Percentiles rank a stretch among this genome's conserved stretches.
Evolutionary conservation across 2,329 filamentous ascomycete genomes (phyloP).

Genomic region (Talaromyces sp.): DNA sequence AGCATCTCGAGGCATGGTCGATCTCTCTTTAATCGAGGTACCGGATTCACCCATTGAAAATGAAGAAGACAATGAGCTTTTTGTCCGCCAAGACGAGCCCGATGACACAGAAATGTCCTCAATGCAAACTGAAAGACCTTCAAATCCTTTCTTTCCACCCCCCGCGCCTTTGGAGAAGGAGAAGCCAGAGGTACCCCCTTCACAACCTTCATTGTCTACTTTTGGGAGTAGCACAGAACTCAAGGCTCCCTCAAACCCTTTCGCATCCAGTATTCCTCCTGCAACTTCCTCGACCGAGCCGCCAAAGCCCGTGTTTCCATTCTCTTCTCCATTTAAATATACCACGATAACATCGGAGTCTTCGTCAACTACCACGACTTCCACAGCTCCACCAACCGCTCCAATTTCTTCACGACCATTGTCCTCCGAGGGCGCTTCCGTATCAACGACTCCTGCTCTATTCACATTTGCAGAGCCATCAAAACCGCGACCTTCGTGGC

Average conservation of each 20-base stretch:
- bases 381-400: background rate
- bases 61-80: constrained; percentile 31
- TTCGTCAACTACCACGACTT: background rate
- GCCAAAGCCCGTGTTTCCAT: background rate
- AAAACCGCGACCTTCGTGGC: constrained; percentile 2
- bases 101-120: constrained; percentile 16
- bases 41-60: constrained; percentile 20
- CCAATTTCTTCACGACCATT: constrained; percentile 2
- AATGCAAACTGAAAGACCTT: background rate
- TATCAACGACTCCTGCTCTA: background rate
- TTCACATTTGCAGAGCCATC: background rate
- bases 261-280: background rate
- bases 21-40: constrained; percentile 32
- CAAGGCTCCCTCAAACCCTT: constrained; percentile 2
- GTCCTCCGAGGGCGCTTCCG: background rate
- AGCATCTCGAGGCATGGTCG: constrained; percentile 44
- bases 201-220: background rate
- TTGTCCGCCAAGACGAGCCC: constrained; percentile 32
- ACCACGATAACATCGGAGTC: background rate
- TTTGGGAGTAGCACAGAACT: background rate
- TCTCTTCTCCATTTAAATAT: background rate
- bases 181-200: background rate
- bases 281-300: background rate
- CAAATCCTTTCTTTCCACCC: constrained; percentile 6
- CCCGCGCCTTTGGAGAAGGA: constrained; percentile 8